Evolutionary conservation across 1,284 basidiomycete species (phyloP).

Genomic region (Microbotryomycetes sp.): DNA sequence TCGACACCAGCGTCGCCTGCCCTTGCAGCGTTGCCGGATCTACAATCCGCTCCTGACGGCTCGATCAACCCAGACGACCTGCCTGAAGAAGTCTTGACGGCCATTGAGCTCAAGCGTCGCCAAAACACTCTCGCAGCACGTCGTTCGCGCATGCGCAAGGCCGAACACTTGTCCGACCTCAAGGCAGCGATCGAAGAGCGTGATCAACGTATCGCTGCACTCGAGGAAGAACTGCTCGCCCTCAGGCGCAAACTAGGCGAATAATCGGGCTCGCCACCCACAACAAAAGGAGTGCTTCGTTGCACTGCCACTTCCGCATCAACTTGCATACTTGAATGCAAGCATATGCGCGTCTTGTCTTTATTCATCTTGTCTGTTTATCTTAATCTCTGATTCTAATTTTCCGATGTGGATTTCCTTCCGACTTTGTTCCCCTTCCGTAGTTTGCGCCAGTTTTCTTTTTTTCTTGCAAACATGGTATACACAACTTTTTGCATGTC

Average conservation of each 20-base stretch:
- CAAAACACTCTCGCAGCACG: slow-evolving; percentile 74
- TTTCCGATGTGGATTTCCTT: no score
- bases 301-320: neutral
- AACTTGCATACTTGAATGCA: neutral
- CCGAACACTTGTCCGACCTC: slow-evolving; percentile 59
- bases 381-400: neutral
- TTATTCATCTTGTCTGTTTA: neutral
- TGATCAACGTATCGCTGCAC: slow-evolving; percentile 52
- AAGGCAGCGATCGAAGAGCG: slow-evolving; percentile 46
- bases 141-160: slow-evolving; percentile 64
- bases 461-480: no score
- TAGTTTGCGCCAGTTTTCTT: no score
- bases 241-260: neutral
- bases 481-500: no score
- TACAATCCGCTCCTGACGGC: slow-evolving; percentile 1
- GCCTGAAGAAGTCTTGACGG: slow-evolving; percentile 44
- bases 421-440: no score
- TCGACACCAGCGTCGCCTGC: slow-evolving; percentile 34
- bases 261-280: neutral
- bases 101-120: slow-evolving; percentile 66
- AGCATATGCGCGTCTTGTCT: neutral
- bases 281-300: neutral
- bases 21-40: neutral
- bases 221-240: slow-evolving; percentile 66
- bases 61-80: slow-evolving; percentile 44